Evolutionary conservation across 352 stramenopile species (phyloP), one percentile per base, ranked within the genome.

Genomic region (Phytophthora crassamura): DNA sequence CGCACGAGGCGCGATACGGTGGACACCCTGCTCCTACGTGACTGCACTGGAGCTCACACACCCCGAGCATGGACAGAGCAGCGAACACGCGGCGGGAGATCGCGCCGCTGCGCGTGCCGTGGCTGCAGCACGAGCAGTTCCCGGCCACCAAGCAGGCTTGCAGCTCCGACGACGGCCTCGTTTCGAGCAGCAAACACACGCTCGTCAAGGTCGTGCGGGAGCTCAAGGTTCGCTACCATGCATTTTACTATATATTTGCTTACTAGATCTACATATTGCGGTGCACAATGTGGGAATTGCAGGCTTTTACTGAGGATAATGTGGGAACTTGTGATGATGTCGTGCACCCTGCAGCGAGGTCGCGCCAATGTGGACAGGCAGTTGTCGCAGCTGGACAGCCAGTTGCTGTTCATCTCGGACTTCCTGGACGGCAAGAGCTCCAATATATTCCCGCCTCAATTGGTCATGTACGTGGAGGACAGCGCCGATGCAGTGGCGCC

Each of bases 91-190:
- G 61, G 46, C 71, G 46, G 33, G 60, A 74, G 36, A 74, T 84
- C 45, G 35, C 63, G 50, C 73, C 80, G 46, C 67, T 91, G 16
- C 57, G 65, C 7, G 74, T 82, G 18, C 85, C 83, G 28, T 93
- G 79, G 81, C 68, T 93, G 43, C 70, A 73, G 39, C 85, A 93
- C 52, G 83, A 91, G 57, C 75, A 84, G 39, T 93, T 91, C 45
- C 43, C 71, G 7, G 67, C 55, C 14, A 81, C 80, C 4, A 93
- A 93, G 64, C 69, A 78, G 45, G 72, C 67, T 5, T 82, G 78
- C 49, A 86, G 78, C 51, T 57, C 82, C 9, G 51, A 63, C 2
- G 73, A 85, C 34, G 82, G 74, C 0, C 67, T 93, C 11, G 66
- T 73, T 15, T 54, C 60, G 28, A 71, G 72, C 55, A 88, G 77